These are phyloP conservation scores for Fusarium cyanostomum DNA, from an alignment of 2,329 filamentous ascomycete species.

Conservation along the genomic window DNA sequence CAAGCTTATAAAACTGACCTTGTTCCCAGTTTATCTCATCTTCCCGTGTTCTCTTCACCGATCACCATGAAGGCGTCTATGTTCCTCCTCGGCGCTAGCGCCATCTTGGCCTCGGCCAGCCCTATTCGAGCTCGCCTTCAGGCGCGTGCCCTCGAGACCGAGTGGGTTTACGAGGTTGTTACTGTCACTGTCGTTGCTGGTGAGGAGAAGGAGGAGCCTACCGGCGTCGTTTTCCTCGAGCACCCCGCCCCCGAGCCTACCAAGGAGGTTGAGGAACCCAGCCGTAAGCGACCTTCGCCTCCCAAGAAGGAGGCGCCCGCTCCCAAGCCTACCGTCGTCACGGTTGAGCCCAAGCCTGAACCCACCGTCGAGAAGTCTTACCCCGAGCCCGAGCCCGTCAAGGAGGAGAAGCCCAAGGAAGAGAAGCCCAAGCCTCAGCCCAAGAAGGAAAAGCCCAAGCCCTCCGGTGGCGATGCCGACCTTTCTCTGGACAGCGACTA, in stretches of 20 bases:
- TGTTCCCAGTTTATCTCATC: slow-evolving; percentile 27
- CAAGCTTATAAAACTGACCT: slow-evolving; percentile 38
- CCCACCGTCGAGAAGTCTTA: slow-evolving; percentile 8
- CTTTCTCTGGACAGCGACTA: slow-evolving; percentile 43
- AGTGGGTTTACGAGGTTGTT: slow-evolving; percentile 53
- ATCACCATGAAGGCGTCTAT: slow-evolving; percentile 62
- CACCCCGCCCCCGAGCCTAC: slow-evolving; percentile 8
- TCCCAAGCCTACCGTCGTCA: slow-evolving; percentile 3
- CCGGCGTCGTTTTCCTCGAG: slow-evolving; percentile 40
- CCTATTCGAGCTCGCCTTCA: slow-evolving; percentile 50
- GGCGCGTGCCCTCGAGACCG: slow-evolving; percentile 53
- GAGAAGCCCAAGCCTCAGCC: slow-evolving; percentile 2
- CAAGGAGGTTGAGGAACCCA: slow-evolving; percentile 23
- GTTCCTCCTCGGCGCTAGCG: slow-evolving; percentile 56
- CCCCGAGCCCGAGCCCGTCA: slow-evolving; percentile 7
- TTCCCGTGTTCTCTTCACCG: slow-evolving; percentile 22
- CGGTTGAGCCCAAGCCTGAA: slow-evolving; percentile 2
- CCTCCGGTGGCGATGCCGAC: slow-evolving; percentile 9
- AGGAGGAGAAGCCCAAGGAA: slow-evolving; percentile 14
- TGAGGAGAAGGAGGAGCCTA: slow-evolving; percentile 28
- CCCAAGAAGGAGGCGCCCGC: slow-evolving; percentile 18
- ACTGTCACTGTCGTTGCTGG: slow-evolving; percentile 58
- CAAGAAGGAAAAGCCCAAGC: slow-evolving; percentile 16
- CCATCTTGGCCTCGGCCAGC: slow-evolving; percentile 56
- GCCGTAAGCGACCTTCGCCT: slow-evolving; percentile 11